Base-by-base conservation (phyloP, 352 stramenopile species). In the Globisporangium paroecandrum region DNA sequence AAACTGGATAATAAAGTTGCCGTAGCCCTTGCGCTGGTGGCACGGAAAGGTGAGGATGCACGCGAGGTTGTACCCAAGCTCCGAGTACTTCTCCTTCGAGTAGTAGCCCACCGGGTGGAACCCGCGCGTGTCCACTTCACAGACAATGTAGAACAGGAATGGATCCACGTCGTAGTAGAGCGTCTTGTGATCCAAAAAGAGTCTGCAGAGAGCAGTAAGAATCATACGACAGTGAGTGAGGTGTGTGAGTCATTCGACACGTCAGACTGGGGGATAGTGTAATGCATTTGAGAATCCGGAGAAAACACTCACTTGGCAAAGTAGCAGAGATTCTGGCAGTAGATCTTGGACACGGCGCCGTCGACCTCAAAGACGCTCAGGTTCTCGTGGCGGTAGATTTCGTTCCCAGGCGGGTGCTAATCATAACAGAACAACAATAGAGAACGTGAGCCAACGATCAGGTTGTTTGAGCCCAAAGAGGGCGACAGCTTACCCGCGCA, bases 171-270 rank as follows among this genome's bases (percentile, higher is more conserved):
- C 98, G 82, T 99, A 99, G 81, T 99, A 99, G 18, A 99, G 83
- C 46, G 98, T 99, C 81, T 99, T 99, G 87, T 99, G 97, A 82
- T 99, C 98, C 47, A 99, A 77, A 73, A 99, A 99, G 24, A 99
- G 82, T 46, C 82, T 90, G 29, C 18, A 51, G 6, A 49, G 18
- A 22, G 13, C n/a, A 60, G 27, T 18, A 7, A 7, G 38, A 46
- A 46, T 15, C 12, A 58, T 18, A 29, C 29, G 4, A 32, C 29
- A 20, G 18, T 46, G 12, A 53, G n/a, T 60, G 18, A 60, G 27
- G 5, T 58, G 24, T 58, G 32, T 10, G 25, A 46, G 38, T 10
- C 12, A 46, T 46, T 46, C 15, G 12, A 46, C 20, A 0, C 38
- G 10, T 10, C 38, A 46, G 38, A 46, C 38, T 46, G 38, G 13